These are phyloP conservation scores for Sextonia rubra DNA, from an alignment of 164 flowering plant species.

Conservation along the genomic window DNA sequence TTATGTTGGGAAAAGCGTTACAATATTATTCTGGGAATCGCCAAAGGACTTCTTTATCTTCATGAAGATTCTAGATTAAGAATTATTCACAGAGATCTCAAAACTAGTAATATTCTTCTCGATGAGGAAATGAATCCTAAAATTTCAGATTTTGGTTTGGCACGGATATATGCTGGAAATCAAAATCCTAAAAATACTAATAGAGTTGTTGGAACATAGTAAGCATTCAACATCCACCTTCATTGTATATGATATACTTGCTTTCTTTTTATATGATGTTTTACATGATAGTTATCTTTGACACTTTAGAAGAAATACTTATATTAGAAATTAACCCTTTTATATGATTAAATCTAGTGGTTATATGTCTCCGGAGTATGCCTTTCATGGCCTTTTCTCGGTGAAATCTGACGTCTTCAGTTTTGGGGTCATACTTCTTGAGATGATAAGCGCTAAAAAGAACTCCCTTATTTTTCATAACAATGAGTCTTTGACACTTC, in stretches of 20 bases:
- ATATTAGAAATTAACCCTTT: neutral
- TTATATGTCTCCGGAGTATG: conserved; percentile 57
- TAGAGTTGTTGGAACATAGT: conserved; percentile 41
- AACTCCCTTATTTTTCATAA: conserved; percentile 4
- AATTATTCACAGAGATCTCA: conserved; percentile 48
- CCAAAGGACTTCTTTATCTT: conserved; percentile 41
- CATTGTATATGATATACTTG: neutral
- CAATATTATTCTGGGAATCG: conserved; percentile 30
- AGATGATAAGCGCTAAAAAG: conserved; percentile 42
- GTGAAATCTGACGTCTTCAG: conserved; percentile 53
- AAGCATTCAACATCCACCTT: conserved; percentile 13
- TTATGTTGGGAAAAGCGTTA: conserved; percentile 31
- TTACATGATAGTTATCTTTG: neutral
- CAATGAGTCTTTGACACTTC: neutral
- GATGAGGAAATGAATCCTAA: conserved; percentile 37
- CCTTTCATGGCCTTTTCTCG: conserved; percentile 46
- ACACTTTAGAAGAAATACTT: neutral
- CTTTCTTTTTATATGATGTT: neutral
- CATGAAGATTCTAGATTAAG: conserved; percentile 38
- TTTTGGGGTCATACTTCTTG: conserved; percentile 46
- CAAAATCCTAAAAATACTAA: conserved; percentile 25
- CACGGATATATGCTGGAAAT: conserved; percentile 26
- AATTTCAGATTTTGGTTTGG: conserved; percentile 51
- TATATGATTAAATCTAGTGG: conserved; percentile 29
- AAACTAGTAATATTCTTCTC: conserved; percentile 37